These are phyloP conservation scores for Orbilia blumenaviensis DNA, from an alignment of 2,329 filamentous ascomycete genomes.

Conservation along the genomic window DNA sequence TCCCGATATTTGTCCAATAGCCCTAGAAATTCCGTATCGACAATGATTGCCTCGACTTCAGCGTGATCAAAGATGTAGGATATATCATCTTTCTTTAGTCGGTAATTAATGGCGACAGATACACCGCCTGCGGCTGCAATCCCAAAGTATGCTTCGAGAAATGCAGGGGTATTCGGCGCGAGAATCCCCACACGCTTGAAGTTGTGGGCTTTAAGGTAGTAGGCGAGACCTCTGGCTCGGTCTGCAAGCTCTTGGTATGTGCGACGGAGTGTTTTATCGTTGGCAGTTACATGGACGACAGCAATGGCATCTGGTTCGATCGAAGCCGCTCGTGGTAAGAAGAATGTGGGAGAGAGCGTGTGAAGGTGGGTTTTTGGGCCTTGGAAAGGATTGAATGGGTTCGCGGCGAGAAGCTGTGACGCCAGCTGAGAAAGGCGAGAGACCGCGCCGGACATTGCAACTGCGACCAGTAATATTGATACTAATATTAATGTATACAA, in stretches of 20 bases:
- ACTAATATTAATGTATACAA: too few species aligned
- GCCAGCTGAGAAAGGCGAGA: constrained; percentile 71
- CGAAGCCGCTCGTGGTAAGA: constrained; percentile 81
- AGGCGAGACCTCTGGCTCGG: constrained; percentile 85
- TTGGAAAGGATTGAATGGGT: constrained; percentile 42
- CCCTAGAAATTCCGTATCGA: constrained; percentile 79
- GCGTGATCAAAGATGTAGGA: constrained; percentile 88
- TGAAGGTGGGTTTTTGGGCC: constrained; percentile 62
- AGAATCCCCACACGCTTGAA: constrained; percentile 78
- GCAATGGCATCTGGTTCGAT: constrained; percentile 89
- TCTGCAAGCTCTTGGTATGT: constrained; percentile 85
- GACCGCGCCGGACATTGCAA: constrained; percentile 71
- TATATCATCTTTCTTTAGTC: constrained; percentile 84
- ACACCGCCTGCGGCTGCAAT: constrained; percentile 66
- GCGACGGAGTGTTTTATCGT: constrained; percentile 76
- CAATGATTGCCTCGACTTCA: constrained; percentile 86
- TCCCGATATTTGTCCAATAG: constrained; percentile 68
- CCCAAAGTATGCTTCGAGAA: constrained; percentile 88
- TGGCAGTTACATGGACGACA: constrained; percentile 84
- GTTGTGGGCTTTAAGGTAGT: constrained; percentile 79
- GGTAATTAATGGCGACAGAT: constrained; percentile 71
- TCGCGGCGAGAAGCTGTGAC: constrained; percentile 62
- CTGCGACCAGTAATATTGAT: background rate
- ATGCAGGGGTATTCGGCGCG: constrained; percentile 91
- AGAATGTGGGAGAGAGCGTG: constrained; percentile 82